A percentile compares a stretch with the other conserved stretches of the same genome.
These are phyloP conservation scores for Naumovozyma dairenensis DNA, from an alignment of 805 yeast genomes.

Conservation along the genomic window DNA sequence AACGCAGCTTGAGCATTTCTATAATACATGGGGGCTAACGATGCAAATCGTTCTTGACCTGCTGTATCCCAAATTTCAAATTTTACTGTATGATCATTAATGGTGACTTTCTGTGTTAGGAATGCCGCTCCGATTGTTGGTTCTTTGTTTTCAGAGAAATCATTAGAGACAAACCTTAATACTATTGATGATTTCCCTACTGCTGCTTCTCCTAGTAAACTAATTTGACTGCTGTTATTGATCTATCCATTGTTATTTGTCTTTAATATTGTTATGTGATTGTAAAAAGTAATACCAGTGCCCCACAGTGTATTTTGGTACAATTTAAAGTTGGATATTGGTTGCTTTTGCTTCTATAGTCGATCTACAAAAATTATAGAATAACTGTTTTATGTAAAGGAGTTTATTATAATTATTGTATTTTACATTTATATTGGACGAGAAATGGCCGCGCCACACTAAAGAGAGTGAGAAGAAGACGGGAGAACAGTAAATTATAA, in stretches of 20 bases:
- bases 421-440: background rate
- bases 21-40: constrained; percentile 94
- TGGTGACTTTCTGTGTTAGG: constrained; percentile 83
- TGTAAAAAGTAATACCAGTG: no score
- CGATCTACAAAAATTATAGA: no score
- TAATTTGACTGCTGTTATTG: constrained; percentile 51
- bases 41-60: constrained; percentile 94
- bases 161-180: constrained; percentile 84
- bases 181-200: constrained; percentile 94
- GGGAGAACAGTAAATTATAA: no score
- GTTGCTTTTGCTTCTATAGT: no score
- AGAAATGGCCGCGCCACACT: no score
- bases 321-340: no score
- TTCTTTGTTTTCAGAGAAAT: constrained; percentile 93
- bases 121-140: constrained; percentile 98
- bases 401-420: no score
- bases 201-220: constrained; percentile 95
- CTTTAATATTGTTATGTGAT: background rate
- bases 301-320: no score
- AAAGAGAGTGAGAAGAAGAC: no score
- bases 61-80: constrained; percentile 97
- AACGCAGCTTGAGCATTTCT: constrained; percentile 95
- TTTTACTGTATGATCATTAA: constrained; percentile 78
- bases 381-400: no score
- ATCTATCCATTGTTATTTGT: constrained; percentile 18